Evolutionary conservation across 192 early-diverging fungal genomes (phyloP).

Genomic region (Podila epigama): DNA sequence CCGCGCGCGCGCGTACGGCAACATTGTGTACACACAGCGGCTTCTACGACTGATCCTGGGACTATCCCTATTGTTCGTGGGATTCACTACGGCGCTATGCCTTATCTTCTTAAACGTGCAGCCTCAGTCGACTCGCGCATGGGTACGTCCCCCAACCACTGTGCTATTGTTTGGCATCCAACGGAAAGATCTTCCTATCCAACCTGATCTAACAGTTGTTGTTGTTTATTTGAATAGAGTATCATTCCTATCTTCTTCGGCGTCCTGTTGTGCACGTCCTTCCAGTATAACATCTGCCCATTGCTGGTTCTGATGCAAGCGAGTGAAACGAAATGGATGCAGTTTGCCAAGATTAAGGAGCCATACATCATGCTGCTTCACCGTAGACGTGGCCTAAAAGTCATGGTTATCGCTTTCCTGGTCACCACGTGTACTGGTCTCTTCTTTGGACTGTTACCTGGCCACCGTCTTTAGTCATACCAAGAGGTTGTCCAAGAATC

Average conservation of each 20-base stretch:
- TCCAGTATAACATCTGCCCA: conserved; percentile 43
- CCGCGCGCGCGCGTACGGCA: conserved; percentile 60
- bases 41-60: conserved; percentile 56
- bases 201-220: no score
- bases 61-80: conserved; percentile 56
- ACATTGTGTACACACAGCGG: conserved; percentile 57
- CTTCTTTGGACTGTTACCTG: conserved; percentile 34
- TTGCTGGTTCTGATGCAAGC: conserved; percentile 20
- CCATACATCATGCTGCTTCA: conserved; percentile 30
- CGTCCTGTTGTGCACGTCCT: conserved; percentile 24
- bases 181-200: no score
- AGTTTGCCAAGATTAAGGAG: conserved; percentile 39
- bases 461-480: conserved; percentile 35
- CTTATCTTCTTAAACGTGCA: conserved; percentile 62
- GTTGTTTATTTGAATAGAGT: conserved; percentile 8
- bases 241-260: conserved; percentile 34
- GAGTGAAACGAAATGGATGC: conserved; percentile 37
- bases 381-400: conserved; percentile 13
- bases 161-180: not conserved
- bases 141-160: conserved; percentile 44
- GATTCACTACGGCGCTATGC: conserved; percentile 56
- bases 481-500: no score
- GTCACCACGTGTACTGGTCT: conserved; percentile 18
- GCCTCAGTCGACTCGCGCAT: conserved; percentile 54
- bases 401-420: conserved; percentile 11